These are phyloP conservation scores for Exidia glandulosa DNA, from an alignment of 768 basidiomycete genomes.

Conservation along the genomic window DNA sequence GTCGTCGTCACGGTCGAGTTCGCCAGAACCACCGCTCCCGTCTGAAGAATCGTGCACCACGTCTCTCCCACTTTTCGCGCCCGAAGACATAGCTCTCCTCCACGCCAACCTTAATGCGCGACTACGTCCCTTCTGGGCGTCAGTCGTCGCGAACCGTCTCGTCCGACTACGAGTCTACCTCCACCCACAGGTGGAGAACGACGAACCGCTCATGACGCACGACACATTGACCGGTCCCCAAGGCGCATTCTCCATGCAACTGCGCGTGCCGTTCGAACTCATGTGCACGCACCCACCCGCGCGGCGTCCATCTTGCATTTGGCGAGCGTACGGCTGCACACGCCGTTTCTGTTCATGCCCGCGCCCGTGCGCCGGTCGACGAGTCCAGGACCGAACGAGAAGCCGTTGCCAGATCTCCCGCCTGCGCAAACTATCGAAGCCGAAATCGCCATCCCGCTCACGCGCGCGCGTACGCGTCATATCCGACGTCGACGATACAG, in stretches of 20 bases:
- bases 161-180: slow-evolving; percentile 49
- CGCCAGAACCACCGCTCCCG: not conserved
- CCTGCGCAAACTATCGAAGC: not conserved
- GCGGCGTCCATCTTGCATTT: slow-evolving; percentile 44
- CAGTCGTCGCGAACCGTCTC: slow-evolving; percentile 49
- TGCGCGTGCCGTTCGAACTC: slow-evolving; percentile 58
- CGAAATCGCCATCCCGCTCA: slow-evolving; percentile 29
- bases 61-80: slow-evolving; percentile 3
- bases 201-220: slow-evolving; percentile 36
- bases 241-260: slow-evolving; percentile 59
- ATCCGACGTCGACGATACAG: slow-evolving; percentile 91
- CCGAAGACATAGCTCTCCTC: slow-evolving; percentile 35
- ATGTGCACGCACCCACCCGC: slow-evolving; percentile 54
- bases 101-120: slow-evolving; percentile 71
- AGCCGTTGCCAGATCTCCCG: not conserved
- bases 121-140: slow-evolving; percentile 72
- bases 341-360: slow-evolving; percentile 43
- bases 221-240: slow-evolving; percentile 50
- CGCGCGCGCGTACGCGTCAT: slow-evolving; percentile 64
- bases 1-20: not conserved
- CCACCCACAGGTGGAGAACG: slow-evolving; percentile 16
- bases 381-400: slow-evolving; percentile 5
- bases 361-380: slow-evolving; percentile 34
- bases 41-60: not conserved
- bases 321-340: slow-evolving; percentile 37